phyloP scores from a whole-genome alignment of 2,329 filamentous ascomycete genomes.

The Colletotrichum lupini region DNA sequence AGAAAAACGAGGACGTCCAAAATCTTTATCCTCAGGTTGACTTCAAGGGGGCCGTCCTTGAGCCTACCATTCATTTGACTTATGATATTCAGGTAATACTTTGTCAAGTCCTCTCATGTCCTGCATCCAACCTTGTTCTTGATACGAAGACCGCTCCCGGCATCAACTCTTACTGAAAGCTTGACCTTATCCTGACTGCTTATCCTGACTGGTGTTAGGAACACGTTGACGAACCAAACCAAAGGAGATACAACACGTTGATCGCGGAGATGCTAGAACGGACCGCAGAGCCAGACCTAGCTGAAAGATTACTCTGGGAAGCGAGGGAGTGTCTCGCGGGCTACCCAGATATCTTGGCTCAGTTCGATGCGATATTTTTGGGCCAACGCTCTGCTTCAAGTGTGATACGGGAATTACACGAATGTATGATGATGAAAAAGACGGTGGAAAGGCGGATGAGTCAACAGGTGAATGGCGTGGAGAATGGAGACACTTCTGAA shows the following conservation, averaged over 20 bases:
- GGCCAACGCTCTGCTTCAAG: constrained; percentile 1
- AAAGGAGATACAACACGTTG: constrained; percentile 28
- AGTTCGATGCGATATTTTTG: constrained; percentile 27
- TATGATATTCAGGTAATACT: constrained; percentile 26
- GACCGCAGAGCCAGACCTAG: constrained; percentile 12
- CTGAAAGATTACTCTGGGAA: constrained; percentile 26
- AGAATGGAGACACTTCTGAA: not conserved
- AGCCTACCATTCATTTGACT: constrained; percentile 19
- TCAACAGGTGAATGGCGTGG: not conserved
- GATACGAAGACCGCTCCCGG: no score
- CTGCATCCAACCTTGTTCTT: no score
- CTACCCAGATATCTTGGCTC: constrained; percentile 2
- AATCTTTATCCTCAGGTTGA: constrained; percentile 16
- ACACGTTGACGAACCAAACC: constrained; percentile 25
- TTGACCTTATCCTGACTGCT: no score
- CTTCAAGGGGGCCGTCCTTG: constrained; percentile 19
- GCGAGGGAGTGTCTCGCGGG: constrained; percentile 21
- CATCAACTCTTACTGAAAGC: no score
- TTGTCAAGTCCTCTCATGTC: no score
- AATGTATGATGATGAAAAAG: constrained; percentile 27
- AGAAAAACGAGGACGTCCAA: constrained; percentile 20
- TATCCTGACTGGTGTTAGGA: no score
- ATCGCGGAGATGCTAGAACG: constrained; percentile 28
- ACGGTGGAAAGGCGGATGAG: constrained; percentile 19
- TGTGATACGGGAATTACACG: constrained; percentile 22